A percentile compares a stretch with the other conserved stretches of the same genome.
phyloP scores from a whole-genome alignment of 2,329 filamentous ascomycete species.

The Drechslerella dactyloides region DNA sequence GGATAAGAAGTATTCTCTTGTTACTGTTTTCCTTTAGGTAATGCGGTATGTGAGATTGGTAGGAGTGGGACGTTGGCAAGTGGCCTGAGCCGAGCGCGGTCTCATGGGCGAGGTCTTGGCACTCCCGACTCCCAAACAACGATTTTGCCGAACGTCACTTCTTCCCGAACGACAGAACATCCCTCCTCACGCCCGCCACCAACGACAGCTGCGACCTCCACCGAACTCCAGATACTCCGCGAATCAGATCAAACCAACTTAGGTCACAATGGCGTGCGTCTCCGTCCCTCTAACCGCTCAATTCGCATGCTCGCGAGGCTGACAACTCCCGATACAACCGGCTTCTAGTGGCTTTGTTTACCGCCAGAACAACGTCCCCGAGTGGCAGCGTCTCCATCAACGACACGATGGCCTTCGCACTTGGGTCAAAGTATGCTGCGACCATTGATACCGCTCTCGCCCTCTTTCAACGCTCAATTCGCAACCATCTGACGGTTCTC shows the following conservation, averaged over 20 bases:
- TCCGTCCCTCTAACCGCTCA: constrained; percentile 9
- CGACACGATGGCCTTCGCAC: constrained; percentile 70
- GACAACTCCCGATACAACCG: constrained; percentile 35
- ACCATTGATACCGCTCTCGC: background rate
- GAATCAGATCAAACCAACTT: constrained; percentile 21
- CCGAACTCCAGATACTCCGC: constrained; percentile 6
- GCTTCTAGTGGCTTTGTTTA: constrained; percentile 62
- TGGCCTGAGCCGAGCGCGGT: constrained; percentile 41
- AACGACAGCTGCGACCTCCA: constrained; percentile 8
- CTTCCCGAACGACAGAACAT: constrained; percentile 35
- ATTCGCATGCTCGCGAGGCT: constrained; percentile 19
- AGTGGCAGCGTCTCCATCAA: constrained; percentile 73
- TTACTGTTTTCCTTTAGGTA: background rate
- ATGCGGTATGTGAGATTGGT: constrained; percentile 6
- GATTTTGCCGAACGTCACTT: constrained; percentile 42
- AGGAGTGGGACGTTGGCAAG: constrained; percentile 28
- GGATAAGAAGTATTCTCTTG: constrained; percentile 7
- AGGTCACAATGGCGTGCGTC: constrained; percentile 48
- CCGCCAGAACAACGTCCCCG: constrained; percentile 72
- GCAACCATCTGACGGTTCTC: constrained; percentile 26
- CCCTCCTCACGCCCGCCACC: constrained; percentile 9
- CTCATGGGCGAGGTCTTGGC: constrained; percentile 36
- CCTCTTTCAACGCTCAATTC: background rate
- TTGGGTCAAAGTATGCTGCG: constrained; percentile 68
- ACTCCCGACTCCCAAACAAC: constrained; percentile 46